Conservation (phyloP, 805 yeast genomes). For the Candida broadrunensis region DNA sequence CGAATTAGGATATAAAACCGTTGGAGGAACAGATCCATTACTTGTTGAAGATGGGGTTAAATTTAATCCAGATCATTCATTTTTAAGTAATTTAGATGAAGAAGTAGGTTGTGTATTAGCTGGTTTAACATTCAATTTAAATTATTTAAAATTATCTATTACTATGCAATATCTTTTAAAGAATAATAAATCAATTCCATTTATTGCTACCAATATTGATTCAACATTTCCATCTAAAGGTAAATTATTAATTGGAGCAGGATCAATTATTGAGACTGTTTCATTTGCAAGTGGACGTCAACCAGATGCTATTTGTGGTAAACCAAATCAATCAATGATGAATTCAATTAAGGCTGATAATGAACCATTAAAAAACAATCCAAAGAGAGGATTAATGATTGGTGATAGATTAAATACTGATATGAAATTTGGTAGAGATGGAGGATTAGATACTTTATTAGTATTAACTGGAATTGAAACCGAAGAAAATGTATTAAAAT, state of each 20-base stretch:
- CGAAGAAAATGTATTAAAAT: slow-evolving; percentile 53
- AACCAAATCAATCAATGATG: slow-evolving; percentile 88
- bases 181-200: slow-evolving; percentile 54
- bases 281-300: slow-evolving; percentile 73
- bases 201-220: slow-evolving; percentile 92
- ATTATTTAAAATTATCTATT: slow-evolving; percentile 76
- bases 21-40: slow-evolving; percentile 81
- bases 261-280: slow-evolving; percentile 78
- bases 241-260: slow-evolving; percentile 88
- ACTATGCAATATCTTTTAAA: slow-evolving; percentile 78
- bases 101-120: slow-evolving; percentile 85
- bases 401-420: slow-evolving; percentile 97
- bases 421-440: slow-evolving; percentile 84
- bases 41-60: slow-evolving; percentile 43
- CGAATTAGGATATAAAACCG: slow-evolving; percentile 66
- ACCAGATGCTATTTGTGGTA: slow-evolving; percentile 85
- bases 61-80: slow-evolving; percentile 55
- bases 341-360: slow-evolving; percentile 75
- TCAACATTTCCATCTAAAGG: slow-evolving; percentile 93
- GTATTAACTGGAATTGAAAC: slow-evolving; percentile 92
- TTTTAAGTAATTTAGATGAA: slow-evolving; percentile 60
- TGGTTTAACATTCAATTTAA: slow-evolving; percentile 75
- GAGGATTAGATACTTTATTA: slow-evolving; percentile 81
- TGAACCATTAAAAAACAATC: slow-evolving; percentile 44
- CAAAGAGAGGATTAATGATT: slow-evolving; percentile 75